Conservation (phyloP, 805 yeast genomes). For the Cyberlindnera samutprakarnensis region DNA sequence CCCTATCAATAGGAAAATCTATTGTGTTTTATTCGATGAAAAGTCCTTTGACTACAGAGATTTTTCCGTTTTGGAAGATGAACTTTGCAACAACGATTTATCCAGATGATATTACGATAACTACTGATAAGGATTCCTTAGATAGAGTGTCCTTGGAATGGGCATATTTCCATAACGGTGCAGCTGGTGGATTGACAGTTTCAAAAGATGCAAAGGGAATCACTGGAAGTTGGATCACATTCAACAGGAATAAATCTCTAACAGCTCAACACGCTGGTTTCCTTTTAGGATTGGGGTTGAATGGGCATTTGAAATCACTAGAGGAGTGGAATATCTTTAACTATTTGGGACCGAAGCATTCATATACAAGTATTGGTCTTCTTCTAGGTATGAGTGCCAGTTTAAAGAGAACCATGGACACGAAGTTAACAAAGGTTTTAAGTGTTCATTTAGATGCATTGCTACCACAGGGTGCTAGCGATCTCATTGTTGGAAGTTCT, state of each 20-base stretch:
- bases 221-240: constrained; percentile 86
- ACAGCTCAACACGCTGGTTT: constrained; percentile 92
- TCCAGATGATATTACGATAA: constrained; percentile 60
- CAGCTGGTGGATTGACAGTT: constrained; percentile 74
- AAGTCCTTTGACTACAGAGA: constrained; percentile 77
- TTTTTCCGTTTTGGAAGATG: constrained; percentile 70
- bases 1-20: constrained; percentile 74
- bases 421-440: constrained; percentile 79
- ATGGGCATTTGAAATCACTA: constrained; percentile 73
- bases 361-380: constrained; percentile 77
- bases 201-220: constrained; percentile 62
- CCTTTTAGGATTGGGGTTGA: constrained; percentile 82
- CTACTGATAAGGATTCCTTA: constrained; percentile 47
- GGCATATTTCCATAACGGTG: constrained; percentile 93
- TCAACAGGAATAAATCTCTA: constrained; percentile 50
- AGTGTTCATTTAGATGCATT: constrained; percentile 91
- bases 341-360: constrained; percentile 83
- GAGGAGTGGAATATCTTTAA: constrained; percentile 98
- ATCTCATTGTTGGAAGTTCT: constrained; percentile 70
- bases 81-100: constrained; percentile 58
- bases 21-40: constrained; percentile 62
- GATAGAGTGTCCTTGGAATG: constrained; percentile 50
- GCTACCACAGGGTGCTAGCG: constrained; percentile 85
- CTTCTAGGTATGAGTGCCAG: constrained; percentile 92
- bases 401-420: constrained; percentile 72